Conservation (phyloP, 83 land plant species). For the Larix sibirica region DNA sequence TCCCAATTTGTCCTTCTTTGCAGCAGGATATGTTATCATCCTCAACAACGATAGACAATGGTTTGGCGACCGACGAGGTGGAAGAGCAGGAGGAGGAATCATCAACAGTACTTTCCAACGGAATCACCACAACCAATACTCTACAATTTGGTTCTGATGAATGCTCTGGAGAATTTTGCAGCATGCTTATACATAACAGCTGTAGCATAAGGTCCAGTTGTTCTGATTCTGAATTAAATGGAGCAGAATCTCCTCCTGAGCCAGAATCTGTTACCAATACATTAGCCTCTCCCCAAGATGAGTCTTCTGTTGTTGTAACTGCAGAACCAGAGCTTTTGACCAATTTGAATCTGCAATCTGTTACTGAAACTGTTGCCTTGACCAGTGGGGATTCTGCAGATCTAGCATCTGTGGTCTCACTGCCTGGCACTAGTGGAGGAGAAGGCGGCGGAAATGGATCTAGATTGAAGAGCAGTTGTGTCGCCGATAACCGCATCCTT, state of each 20-base stretch:
- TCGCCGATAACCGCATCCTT: conserved; percentile 15
- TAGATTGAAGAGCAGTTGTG: conserved; percentile 7
- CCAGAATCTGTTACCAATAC: no score
- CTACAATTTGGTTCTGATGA: not conserved
- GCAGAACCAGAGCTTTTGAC: not conserved
- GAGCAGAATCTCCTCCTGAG: not conserved
- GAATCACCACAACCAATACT: not conserved
- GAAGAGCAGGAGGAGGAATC: not conserved
- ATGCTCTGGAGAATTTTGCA: not conserved
- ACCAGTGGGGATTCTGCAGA: not conserved
- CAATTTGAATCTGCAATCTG: not conserved
- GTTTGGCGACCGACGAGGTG: not conserved
- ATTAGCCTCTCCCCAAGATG: not conserved
- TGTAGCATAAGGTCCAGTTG: not conserved
- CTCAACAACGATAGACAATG: not conserved
- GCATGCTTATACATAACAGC: not conserved
- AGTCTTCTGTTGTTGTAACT: not conserved
- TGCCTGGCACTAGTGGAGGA: not conserved
- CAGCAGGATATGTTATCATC: not conserved
- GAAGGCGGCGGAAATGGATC: not conserved
- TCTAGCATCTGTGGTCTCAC: not conserved
- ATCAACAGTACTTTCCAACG: not conserved
- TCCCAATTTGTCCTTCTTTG: not conserved
- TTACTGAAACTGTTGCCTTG: not conserved
- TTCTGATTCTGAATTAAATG: not conserved